A percentile compares a stretch with the other conserved stretches of the same genome.
phyloP scores from a whole-genome alignment of 352 stramenopile species.

The Phytophthora pini region DNA sequence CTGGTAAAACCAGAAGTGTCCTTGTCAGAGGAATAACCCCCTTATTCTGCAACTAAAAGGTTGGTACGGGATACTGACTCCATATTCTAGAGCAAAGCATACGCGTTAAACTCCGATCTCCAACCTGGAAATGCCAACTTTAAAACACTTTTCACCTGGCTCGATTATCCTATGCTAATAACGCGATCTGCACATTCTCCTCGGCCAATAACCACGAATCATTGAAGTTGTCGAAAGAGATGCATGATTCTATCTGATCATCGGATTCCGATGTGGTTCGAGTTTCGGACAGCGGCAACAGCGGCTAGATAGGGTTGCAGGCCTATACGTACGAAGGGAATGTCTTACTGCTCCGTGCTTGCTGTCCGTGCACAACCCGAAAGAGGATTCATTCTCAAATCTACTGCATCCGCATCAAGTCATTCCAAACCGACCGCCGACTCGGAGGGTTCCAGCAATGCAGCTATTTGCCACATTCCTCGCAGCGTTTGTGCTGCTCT shows the following conservation, averaged over 20 bases:
- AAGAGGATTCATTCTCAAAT: slow-evolving; percentile 18
- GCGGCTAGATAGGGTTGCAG: not conserved
- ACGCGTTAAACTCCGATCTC: too few species aligned
- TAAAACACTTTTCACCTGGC: too few species aligned
- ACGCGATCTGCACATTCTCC: too few species aligned
- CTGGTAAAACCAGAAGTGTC: too few species aligned
- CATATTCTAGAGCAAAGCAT: too few species aligned
- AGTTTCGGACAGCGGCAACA: not conserved
- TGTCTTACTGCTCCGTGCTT: not conserved
- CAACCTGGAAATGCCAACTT: too few species aligned
- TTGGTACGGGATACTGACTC: too few species aligned
- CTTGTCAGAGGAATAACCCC: too few species aligned
- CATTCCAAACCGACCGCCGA: not conserved
- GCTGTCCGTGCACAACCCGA: not conserved
- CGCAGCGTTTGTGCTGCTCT: slow-evolving; percentile 1
- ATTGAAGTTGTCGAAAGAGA: slow-evolving; percentile 44
- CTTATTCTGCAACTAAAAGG: too few species aligned
- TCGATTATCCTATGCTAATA: too few species aligned
- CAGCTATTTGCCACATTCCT: slow-evolving; percentile 10
- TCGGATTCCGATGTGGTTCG: not conserved
- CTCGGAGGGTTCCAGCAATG: slow-evolving; percentile 4
- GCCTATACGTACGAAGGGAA: not conserved
- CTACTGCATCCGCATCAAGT: slow-evolving; percentile 6
- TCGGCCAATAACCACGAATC: slow-evolving; percentile 9
- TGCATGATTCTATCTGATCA: not conserved